Base-by-base conservation (phyloP, 2,329 filamentous ascomycete genomes). In the Pseudogymnoascus sp. region DNA sequence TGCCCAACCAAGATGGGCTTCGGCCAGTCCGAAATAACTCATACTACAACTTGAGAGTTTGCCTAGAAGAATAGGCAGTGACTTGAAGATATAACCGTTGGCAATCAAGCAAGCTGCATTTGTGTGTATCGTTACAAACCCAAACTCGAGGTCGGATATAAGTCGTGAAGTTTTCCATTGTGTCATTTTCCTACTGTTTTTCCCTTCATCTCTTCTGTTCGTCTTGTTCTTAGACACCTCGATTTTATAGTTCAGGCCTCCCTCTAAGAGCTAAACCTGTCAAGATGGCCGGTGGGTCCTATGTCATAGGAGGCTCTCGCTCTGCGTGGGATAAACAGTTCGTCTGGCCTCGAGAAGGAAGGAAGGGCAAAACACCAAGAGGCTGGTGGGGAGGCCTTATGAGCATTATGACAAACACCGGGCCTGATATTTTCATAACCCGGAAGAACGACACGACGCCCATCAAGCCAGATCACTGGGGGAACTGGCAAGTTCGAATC, bases 371-470 rank as follows among this genome's bases (percentile, higher is more conserved):
- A 21, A 68, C 66, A 59, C 70, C 70, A 9, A 59, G 62, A 25
- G 63, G 63, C 60, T 63, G 64, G 14, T 65, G 62, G 43, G 66
- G 71, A 25, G 70, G 71, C 3, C 71, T 70, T 37, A 68, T 67
- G 31, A 65, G 69, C 12, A 61, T 71, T 18, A 52, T 78, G 18
- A 68, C 69, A 18, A 74, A 79, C 37, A 74, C 71, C 62, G 77
- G 76, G 1, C 76, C 77, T 11, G 77, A 79, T 67, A 75, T 79
- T 4, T 78, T 74, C 37, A 68, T 78, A 6, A 68, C 69, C 18
- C 63, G 43, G 43, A 63, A 66, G 55, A 61, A 65, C 21, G 65
- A 62, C 5, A 63, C 43, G 3, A 63, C 18, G 0, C 61, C 68
- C 4, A 70, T 72, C 55, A 61, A 14, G n/a, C 65, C 65, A 4